Percentiles rank a stretch among this genome's conserved stretches.
These are phyloP conservation scores for Alternaria sp. DNA, from an alignment of 2,329 filamentous ascomycete genomes.

Conservation along the genomic window DNA sequence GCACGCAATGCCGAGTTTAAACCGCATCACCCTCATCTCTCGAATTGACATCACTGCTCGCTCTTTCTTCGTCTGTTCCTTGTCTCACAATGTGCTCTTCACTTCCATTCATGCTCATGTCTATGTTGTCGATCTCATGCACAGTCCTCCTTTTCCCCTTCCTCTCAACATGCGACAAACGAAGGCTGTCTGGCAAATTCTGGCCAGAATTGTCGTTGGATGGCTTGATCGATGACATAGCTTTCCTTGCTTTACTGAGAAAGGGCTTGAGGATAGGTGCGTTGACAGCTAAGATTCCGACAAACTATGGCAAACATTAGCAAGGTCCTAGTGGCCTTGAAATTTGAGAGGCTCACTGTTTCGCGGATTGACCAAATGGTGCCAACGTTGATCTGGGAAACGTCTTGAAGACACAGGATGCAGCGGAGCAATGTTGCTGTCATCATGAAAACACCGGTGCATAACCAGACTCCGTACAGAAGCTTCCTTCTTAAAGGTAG, in stretches of 20 bases:
- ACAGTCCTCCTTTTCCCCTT: slow-evolving; percentile 6
- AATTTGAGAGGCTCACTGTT: not conserved
- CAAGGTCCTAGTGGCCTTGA: not conserved
- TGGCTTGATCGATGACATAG: not conserved
- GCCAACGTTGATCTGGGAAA: slow-evolving; percentile 6
- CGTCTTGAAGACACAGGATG: slow-evolving; percentile 5
- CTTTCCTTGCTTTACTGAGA: not conserved
- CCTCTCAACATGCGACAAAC: slow-evolving; percentile 3
- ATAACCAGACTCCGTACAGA: not conserved
- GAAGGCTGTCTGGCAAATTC: not conserved
- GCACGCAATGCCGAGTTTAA: not conserved
- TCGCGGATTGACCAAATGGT: slow-evolving; percentile 11
- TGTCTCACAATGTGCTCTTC: not conserved
- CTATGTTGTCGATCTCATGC: slow-evolving; percentile 1
- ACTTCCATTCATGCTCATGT: slow-evolving; percentile 3
- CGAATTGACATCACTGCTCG: not conserved
- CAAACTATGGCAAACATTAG: not conserved
- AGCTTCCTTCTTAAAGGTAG: not conserved
- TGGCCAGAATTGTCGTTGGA: not conserved
- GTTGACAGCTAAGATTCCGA: slow-evolving; percentile 6
- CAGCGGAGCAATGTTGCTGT: slow-evolving; percentile 1
- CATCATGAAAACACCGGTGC: slow-evolving; percentile 4
- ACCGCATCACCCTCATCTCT: not conserved
- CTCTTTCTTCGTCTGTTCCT: not conserved
- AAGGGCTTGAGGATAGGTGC: slow-evolving; percentile 5